These are phyloP conservation scores for Immersiella caudata DNA, from an alignment of 495 filamentous ascomycete genomes.

Conservation along the genomic window DNA sequence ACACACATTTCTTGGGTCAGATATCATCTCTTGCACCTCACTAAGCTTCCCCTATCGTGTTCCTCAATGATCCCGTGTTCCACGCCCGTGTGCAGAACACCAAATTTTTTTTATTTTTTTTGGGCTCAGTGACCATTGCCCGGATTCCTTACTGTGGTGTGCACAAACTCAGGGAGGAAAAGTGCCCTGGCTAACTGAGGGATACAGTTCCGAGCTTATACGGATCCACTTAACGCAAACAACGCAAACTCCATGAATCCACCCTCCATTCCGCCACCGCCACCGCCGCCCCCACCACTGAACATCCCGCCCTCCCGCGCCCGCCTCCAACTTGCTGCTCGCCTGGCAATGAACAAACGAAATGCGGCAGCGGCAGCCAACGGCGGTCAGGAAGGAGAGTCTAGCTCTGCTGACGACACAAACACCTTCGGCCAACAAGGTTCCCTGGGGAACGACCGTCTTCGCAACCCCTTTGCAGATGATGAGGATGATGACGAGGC, in stretches of 20 bases:
- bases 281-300: constrained; percentile 65
- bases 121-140: not conserved
- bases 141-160: not conserved
- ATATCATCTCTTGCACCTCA: not conserved
- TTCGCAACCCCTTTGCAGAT: constrained; percentile 54
- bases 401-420: constrained; percentile 29
- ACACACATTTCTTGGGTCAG: not conserved
- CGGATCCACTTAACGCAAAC: constrained; percentile 49
- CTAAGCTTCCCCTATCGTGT: not conserved
- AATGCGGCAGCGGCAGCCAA: constrained; percentile 47
- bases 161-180: not conserved
- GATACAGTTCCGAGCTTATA: constrained; percentile 53
- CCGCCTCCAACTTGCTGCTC: constrained; percentile 78
- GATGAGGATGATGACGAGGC: constrained; percentile 47
- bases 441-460: constrained; percentile 20
- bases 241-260: constrained; percentile 47
- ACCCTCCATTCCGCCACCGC: constrained; percentile 53
- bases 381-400: constrained; percentile 33
- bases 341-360: constrained; percentile 78
- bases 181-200: constrained; percentile 27
- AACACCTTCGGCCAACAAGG: not conserved
- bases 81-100: not conserved
- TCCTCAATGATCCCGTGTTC: not conserved
- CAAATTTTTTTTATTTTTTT: too few relatives aligned
- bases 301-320: constrained; percentile 86